Evolutionary conservation across 2,329 filamentous ascomycete genomes (phyloP), one percentile per base, ranked within the genome.

Genomic region (Sarocladiaceae sp.): DNA sequence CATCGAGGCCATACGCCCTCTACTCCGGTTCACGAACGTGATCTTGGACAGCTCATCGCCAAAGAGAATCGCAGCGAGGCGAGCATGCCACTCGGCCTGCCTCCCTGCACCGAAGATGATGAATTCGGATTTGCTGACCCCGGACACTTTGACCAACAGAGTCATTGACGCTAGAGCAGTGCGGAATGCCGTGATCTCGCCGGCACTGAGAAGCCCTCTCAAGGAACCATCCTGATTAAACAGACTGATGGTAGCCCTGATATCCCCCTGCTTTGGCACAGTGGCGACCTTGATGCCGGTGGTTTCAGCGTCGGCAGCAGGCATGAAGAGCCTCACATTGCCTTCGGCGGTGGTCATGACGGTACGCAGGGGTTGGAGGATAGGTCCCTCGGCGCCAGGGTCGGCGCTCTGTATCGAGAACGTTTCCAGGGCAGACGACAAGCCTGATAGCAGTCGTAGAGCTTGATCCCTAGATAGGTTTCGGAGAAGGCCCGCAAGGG

Each of bases 111-210:
- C 52, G 12, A 54, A 53, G 7, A 54, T 46, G 10, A 54, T 43
- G n/a, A 62, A 53, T 1, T 51, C 52, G 20, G 49, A 45, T 15
- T 55, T 47, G 0, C 56, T 58, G 18, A 46, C 47, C 40, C 45
- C 43, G 3, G 55, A 50, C 20, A 51, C 57, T 9, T 53, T 60
- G 10, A 76, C 69, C 56, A 78, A 78, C 15, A 83, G 70, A 52
- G 84, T 68, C 46, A 82, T 76, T 11, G 76, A 74, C 0, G 77
- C 76, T 11, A 86, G 65, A 0, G 82, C 78, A 0, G 83, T 86
- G 35, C 82, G 73, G 62, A 85, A 86, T 1, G 80, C 80, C 0
- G 82, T 86, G 15, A 86, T 64, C 52, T 84, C 82, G 47, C 78
- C 77, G 0, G 82, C 82, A 52, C 83, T 84, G 48, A 87, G 66